These are phyloP conservation scores for Aurantiochytrium sp. DNA, from an alignment of 108 stramenopile genomes.

Conservation along the genomic window DNA sequence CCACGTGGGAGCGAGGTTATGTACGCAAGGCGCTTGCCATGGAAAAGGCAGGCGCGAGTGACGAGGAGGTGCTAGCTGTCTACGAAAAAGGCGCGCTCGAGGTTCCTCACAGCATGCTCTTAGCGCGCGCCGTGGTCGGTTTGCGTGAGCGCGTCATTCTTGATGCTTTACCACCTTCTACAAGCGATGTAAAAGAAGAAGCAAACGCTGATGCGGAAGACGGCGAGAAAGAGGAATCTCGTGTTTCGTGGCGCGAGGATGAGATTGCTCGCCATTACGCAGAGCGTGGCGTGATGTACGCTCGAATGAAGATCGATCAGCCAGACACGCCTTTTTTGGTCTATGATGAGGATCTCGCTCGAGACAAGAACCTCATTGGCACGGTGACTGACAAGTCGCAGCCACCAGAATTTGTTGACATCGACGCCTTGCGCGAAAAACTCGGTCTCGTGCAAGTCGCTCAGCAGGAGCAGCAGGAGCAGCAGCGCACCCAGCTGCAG, in stretches of 20 bases:
- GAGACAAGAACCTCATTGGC: neutral
- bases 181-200: neutral
- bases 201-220: neutral
- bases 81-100: neutral
- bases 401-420: neutral
- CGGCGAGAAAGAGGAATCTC: neutral
- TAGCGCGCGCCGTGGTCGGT: neutral
- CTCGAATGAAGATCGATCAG: conserved; percentile 7
- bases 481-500: neutral
- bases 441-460: neutral
- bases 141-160: neutral
- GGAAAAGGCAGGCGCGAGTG: neutral
- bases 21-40: neutral
- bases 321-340: neutral
- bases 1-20: neutral
- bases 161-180: neutral
- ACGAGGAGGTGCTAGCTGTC: neutral
- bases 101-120: neutral
- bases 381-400: neutral
- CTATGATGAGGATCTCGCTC: neutral
- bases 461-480: neutral
- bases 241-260: neutral
- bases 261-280: neutral
- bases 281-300: conserved; percentile 8
- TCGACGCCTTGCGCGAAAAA: neutral